Evolutionary conservation across 352 stramenopile species (phyloP).

Genomic region (Phytopythium helicoides): DNA sequence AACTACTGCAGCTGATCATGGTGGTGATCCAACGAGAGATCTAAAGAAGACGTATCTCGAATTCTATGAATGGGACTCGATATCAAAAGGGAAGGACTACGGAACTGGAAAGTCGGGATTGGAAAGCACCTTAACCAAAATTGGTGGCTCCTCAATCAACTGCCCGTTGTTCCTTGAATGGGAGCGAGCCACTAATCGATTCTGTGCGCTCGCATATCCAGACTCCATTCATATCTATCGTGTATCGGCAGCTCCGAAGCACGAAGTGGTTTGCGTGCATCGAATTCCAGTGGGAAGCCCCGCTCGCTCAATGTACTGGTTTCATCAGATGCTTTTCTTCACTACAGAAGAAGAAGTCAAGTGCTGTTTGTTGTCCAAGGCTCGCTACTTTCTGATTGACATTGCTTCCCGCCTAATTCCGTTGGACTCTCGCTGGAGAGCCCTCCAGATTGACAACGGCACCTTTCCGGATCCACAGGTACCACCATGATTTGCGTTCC

Average conservation of each 20-base stretch:
- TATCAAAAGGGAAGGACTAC: conserved; percentile 1
- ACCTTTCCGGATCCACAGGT: conserved; percentile 50
- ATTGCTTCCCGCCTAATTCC: conserved; percentile 38
- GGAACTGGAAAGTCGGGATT: conserved; percentile 8
- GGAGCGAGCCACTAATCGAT: conserved; percentile 40
- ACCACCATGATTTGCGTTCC: not conserved
- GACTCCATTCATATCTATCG: conserved; percentile 44
- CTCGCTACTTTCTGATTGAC: conserved; percentile 56
- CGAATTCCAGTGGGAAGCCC: conserved; percentile 44
- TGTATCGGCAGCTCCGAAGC: conserved; percentile 17
- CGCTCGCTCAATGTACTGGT: conserved; percentile 52
- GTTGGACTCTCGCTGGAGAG: conserved; percentile 1
- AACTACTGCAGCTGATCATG: conserved; percentile 6
- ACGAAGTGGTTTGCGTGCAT: conserved; percentile 42
- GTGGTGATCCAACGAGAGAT: conserved; percentile 24
- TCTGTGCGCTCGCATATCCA: conserved; percentile 62
- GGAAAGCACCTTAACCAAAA: conserved; percentile 15
- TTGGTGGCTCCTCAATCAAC: conserved; percentile 31
- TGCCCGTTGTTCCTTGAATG: conserved; percentile 63
- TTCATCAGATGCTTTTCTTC: conserved; percentile 72
- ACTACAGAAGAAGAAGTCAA: conserved; percentile 54
- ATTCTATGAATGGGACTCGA: conserved; percentile 65
- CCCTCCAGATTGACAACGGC: conserved; percentile 11
- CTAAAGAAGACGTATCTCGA: conserved; percentile 61
- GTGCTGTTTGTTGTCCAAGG: conserved; percentile 60